phyloP scores from a whole-genome alignment of 306 rosid genomes.

The Begonia fuchsioides region DNA sequence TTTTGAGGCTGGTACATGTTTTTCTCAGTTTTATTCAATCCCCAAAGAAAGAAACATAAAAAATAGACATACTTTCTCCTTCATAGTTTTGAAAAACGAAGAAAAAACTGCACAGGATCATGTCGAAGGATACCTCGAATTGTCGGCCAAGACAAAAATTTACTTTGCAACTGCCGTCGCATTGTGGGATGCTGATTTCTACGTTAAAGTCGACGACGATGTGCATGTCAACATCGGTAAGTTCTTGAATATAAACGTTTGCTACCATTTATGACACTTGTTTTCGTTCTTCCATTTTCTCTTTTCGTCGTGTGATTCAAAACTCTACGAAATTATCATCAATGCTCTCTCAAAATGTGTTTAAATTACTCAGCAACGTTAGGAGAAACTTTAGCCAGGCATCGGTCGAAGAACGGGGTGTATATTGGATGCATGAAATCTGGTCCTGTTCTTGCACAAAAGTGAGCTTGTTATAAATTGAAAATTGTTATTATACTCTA shows the following conservation, averaged over 20 bases:
- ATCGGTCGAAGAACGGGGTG: conserved; percentile 47
- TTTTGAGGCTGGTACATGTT: conserved; percentile 73
- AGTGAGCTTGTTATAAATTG: conserved; percentile 29
- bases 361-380: conserved; percentile 70
- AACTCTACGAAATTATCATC: too few species aligned
- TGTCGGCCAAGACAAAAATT: conserved; percentile 61
- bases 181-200: conserved; percentile 76
- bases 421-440: conserved; percentile 97
- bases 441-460: conserved; percentile 81
- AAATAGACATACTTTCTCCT: too few species aligned
- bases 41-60: too few species aligned
- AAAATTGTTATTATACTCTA: too few species aligned
- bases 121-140: conserved; percentile 59
- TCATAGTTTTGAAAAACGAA: too few species aligned
- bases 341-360: too few species aligned
- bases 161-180: conserved; percentile 62
- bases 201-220: conserved; percentile 85
- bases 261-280: too few species aligned
- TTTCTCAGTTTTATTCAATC: too few species aligned
- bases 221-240: conserved; percentile 87
- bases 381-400: conserved; percentile 41
- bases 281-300: too few species aligned
- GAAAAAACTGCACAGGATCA: conserved; percentile 30
- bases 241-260: not conserved
- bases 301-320: too few species aligned